Conservation (phyloP, 2,329 filamentous ascomycete species). For the Aspergillus bombycis region DNA sequence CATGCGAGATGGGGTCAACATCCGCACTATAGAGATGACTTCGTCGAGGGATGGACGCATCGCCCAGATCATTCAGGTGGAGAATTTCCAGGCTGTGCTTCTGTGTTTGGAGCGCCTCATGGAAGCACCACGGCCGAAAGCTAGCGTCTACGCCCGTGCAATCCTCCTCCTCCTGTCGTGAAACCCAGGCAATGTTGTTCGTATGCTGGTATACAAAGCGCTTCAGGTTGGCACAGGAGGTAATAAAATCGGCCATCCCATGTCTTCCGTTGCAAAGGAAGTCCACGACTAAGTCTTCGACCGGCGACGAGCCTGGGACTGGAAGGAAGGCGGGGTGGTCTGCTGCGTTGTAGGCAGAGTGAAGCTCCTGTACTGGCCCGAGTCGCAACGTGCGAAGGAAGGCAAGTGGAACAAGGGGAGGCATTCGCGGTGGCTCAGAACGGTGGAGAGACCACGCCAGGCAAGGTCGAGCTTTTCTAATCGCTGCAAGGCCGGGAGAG, state of each 20-base stretch:
- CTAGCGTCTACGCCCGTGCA: neutral
- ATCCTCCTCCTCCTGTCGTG: neutral
- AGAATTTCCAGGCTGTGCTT: slow-evolving; percentile 18
- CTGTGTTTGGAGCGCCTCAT: slow-evolving; percentile 12
- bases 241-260: slow-evolving; percentile 17
- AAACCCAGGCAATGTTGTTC: slow-evolving; percentile 6
- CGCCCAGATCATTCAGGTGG: slow-evolving; percentile 8
- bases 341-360: neutral
- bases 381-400: neutral
- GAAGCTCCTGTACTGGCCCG: neutral
- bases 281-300: neutral
- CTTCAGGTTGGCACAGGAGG: slow-evolving; percentile 18
- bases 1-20: neutral
- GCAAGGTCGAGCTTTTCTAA: neutral
- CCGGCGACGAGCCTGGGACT: neutral
- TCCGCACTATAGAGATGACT: neutral
- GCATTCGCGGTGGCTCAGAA: neutral
- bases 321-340: neutral
- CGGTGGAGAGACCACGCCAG: neutral
- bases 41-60: neutral
- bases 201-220: slow-evolving; percentile 18
- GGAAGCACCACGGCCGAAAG: slow-evolving; percentile 13
- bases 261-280: neutral
- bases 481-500: neutral
- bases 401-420: neutral